Percentiles rank a stretch among this genome's conserved stretches.
Evolutionary conservation across 1,139 yeast genomes (phyloP).

Genomic region (Arxiozyma slooffiae): DNA sequence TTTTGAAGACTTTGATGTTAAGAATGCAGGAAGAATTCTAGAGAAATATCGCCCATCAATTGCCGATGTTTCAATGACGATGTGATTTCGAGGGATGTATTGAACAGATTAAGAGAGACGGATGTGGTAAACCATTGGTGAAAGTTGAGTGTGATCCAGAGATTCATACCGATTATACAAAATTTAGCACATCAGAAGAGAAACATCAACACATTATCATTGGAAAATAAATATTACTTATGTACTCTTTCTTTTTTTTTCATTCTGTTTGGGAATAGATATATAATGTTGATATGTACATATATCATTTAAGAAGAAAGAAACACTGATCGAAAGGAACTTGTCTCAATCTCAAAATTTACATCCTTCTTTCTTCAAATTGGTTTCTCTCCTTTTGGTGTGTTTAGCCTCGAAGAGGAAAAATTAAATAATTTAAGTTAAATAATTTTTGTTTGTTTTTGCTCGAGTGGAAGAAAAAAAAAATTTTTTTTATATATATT

Average conservation of each 20-base stretch:
- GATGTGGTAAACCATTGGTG: constrained; percentile 92
- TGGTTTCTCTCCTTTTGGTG: not conserved
- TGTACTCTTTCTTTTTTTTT: too few relatives aligned
- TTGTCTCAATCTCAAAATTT: too few relatives aligned
- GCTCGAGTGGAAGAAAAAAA: not conserved
- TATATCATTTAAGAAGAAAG: too few relatives aligned
- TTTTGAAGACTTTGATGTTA: constrained; percentile 92
- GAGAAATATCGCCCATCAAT: constrained; percentile 57
- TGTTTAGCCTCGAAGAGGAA: not conserved
- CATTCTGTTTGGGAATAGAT: too few relatives aligned
- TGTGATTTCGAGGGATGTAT: constrained; percentile 69
- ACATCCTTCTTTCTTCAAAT: too few relatives aligned
- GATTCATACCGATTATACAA: constrained; percentile 63
- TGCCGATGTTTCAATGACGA: constrained; percentile 95
- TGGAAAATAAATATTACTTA: too few relatives aligned
- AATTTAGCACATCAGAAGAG: too few relatives aligned
- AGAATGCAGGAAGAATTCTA: constrained; percentile 75
- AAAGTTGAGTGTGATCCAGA: constrained; percentile 66
- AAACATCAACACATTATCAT: too few relatives aligned
- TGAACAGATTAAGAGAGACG: constrained; percentile 81
- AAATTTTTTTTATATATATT: too few relatives aligned
- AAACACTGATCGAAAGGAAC: too few relatives aligned
- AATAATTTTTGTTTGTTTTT: not conserved
- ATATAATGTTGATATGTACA: too few relatives aligned
- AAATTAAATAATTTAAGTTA: too few relatives aligned